Base-by-base conservation (phyloP, 345 rosid species). In the Eutrema yunnanense region DNA sequence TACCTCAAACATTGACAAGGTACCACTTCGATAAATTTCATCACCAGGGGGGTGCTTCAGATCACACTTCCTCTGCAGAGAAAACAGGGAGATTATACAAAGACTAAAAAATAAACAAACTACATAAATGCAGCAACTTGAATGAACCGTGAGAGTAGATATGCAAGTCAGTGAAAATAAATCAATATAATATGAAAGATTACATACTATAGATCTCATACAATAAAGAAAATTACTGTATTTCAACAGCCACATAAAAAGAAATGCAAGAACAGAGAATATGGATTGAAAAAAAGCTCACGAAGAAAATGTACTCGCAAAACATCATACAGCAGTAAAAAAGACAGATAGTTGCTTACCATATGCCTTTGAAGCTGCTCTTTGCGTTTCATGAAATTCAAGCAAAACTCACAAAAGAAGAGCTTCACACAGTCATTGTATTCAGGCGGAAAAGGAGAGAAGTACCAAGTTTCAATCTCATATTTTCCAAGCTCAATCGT, bases 381-480 rank as follows among this genome's bases (percentile, higher is more conserved):
- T 84, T 90, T 90, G 77, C 96, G 91, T 84, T 93, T 93, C 97
- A 93, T 86, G 81, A 93, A 90, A 72, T 90, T 93, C 72, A 93
- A 88, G 81, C 98, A 90, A 81, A 93, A 93, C 84, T 93, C 98
- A 81, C 98, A 93, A 69, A 93, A 93, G 81, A 78, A 93, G 78
- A 93, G 89, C 92, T 89, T 89, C 77, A 85, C 75, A 42, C 82
- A 90, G 64, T 93, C 98, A 77, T 85, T 93, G 82, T 88, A 93
- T 74, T 93, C 98, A 37, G 98, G 96, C 34, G 96, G 98, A 75
- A 93, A 93, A 38, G 98, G 98, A 8, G 98, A 93, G 84, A 93
- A 93, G 82, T 93, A 90, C 98, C 98, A 93, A 29, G 98, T 93
- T 89, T 93, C 98, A 47, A 93, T 93, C 82, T 93, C 98, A 59